Conservation (phyloP, 257 asterid genomes). For the Coffea eugenioides region DNA sequence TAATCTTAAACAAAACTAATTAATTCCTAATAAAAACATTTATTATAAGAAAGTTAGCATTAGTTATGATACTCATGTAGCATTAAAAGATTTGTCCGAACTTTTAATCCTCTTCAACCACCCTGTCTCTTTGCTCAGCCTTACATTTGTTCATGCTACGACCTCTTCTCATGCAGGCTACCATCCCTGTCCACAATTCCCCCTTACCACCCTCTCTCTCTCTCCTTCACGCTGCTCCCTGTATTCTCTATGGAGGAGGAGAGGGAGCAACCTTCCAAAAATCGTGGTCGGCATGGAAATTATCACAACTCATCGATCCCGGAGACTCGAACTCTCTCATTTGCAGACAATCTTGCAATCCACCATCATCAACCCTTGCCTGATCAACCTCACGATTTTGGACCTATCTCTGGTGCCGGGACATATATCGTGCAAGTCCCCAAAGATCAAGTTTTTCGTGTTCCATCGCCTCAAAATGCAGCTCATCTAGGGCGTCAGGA, state of each 20-base stretch:
- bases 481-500: too few relatives aligned
- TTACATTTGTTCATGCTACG: conserved; percentile 11
- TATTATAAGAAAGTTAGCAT: too few relatives aligned
- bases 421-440: conserved; percentile 47
- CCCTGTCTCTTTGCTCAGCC: conserved; percentile 13
- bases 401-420: conserved; percentile 9
- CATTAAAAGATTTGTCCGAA: background rate
- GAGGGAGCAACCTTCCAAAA: background rate
- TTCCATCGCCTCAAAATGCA: conserved; percentile 43
- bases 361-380: background rate
- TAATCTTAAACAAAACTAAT: too few relatives aligned
- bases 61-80: too few relatives aligned
- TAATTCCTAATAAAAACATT: too few relatives aligned
- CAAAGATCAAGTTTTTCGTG: conserved; percentile 40
- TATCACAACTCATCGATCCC: background rate
- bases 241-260: conserved; percentile 19
- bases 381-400: background rate
- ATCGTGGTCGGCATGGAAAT: background rate
- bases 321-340: background rate
- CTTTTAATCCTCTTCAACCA: background rate
- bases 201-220: background rate
- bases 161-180: conserved; percentile 10
- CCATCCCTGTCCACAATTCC: conserved; percentile 2
- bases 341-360: background rate
- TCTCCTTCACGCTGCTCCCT: conserved; percentile 3